phyloP scores from a whole-genome alignment of 345 rosid genomes.

The Laguncularia racemosa region DNA sequence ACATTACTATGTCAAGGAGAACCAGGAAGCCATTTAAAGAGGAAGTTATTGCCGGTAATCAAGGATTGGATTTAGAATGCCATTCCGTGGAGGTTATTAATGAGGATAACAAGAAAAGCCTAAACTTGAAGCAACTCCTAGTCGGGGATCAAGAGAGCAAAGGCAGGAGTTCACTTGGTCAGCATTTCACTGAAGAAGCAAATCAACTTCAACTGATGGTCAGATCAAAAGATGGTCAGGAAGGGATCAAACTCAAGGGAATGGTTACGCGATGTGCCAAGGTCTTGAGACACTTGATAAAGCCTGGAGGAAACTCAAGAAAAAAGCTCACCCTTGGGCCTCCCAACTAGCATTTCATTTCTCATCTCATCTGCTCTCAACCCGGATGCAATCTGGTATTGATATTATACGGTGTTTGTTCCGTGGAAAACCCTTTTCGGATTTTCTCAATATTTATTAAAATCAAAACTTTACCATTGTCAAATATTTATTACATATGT shows the following conservation, averaged over 20 bases:
- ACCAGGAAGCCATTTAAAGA: conserved; percentile 3
- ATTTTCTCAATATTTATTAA: too few relatives aligned
- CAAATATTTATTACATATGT: too few relatives aligned
- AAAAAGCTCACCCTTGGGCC: too few relatives aligned
- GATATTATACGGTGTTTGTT: too few relatives aligned
- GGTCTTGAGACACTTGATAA: conserved; percentile 16
- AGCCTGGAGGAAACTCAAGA: not conserved
- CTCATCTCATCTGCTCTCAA: too few relatives aligned
- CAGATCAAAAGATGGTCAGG: conserved; percentile 4
- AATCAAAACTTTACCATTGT: too few relatives aligned
- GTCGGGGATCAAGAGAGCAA: not conserved
- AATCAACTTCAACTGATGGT: conserved; percentile 11
- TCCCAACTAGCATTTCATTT: too few relatives aligned
- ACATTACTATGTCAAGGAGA: conserved; percentile 22
- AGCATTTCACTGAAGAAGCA: conserved; percentile 21
- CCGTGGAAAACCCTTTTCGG: too few relatives aligned
- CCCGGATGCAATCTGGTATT: too few relatives aligned
- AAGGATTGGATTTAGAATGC: not conserved
- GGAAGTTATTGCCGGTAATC: not conserved
- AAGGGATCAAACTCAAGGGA: conserved; percentile 13
- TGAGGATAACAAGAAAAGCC: not conserved
- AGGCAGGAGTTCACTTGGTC: conserved; percentile 15
- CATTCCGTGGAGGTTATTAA: not conserved
- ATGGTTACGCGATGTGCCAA: conserved; percentile 15
- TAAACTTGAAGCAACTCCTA: conserved; percentile 15